Evolutionary conservation across 2,329 filamentous ascomycete genomes (phyloP).

Genomic region (Zasmidium angulare): DNA sequence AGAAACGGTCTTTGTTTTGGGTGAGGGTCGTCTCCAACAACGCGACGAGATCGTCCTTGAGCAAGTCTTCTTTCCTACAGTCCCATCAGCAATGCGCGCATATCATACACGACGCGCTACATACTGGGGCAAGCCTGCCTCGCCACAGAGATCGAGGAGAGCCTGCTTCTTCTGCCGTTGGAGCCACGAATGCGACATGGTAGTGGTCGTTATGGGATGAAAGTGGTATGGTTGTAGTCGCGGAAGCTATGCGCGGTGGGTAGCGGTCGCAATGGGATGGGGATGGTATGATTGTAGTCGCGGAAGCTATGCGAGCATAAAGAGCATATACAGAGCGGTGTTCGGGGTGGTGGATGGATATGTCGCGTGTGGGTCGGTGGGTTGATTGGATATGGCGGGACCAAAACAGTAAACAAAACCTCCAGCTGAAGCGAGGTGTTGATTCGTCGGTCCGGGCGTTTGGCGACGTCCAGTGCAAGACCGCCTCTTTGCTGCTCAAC

Average conservation of each 20-base stretch:
- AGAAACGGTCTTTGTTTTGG: constrained; percentile 65
- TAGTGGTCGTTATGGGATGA: constrained; percentile 9
- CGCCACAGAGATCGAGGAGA: constrained; percentile 31
- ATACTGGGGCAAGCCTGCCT: constrained; percentile 33
- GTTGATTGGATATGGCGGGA: background rate
- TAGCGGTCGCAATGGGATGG: constrained; percentile 8
- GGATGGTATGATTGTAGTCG: constrained; percentile 42
- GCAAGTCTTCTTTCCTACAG: constrained; percentile 55
- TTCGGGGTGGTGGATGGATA: constrained; percentile 4
- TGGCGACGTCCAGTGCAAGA: no score
- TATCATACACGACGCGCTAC: constrained; percentile 3
- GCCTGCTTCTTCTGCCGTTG: constrained; percentile 30
- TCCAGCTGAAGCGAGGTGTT: background rate
- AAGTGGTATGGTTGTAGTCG: constrained; percentile 42
- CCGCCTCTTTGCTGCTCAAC: no score
- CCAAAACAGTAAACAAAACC: constrained; percentile 4
- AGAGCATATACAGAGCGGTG: constrained; percentile 12
- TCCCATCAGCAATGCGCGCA: background rate
- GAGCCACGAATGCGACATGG: constrained; percentile 32
- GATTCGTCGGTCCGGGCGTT: background rate
- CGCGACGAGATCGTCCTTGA: constrained; percentile 77
- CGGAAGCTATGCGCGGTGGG: no score
- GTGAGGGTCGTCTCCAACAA: constrained; percentile 72
- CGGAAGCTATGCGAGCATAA: constrained; percentile 49
- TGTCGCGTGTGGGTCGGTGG: constrained; percentile 10